These are phyloP conservation scores for Pythium dissimile DNA, from an alignment of 352 stramenopile species.

Conservation along the genomic window DNA sequence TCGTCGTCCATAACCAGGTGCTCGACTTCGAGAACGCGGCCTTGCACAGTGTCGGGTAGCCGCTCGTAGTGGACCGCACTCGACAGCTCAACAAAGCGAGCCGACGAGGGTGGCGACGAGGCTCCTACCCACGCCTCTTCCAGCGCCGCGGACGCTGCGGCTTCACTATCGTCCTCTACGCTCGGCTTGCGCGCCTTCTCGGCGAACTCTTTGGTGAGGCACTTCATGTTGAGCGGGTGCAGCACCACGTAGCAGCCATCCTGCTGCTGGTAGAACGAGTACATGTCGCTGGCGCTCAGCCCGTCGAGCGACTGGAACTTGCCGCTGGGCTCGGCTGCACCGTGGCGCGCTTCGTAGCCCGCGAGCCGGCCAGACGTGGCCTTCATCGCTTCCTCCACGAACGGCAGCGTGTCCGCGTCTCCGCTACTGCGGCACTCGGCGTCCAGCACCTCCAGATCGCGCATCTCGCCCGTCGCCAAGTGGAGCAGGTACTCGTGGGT, in stretches of 20 bases:
- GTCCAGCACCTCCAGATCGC: slow-evolving; percentile 64
- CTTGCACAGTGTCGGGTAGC: slow-evolving; percentile 49
- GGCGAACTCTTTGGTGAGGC: slow-evolving; percentile 73
- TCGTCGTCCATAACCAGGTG: slow-evolving; percentile 87
- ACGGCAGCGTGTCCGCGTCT: slow-evolving; percentile 70
- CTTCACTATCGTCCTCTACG: slow-evolving; percentile 11
- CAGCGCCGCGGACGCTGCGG: slow-evolving; percentile 10
- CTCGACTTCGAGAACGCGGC: slow-evolving; percentile 79
- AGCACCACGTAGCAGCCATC: slow-evolving; percentile 88
- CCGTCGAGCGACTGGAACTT: slow-evolving; percentile 16
- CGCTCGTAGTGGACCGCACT: slow-evolving; percentile 42
- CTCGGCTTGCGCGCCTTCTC: slow-evolving; percentile 26
- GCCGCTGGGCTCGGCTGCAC: slow-evolving; percentile 10
- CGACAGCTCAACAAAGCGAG: slow-evolving; percentile 7
- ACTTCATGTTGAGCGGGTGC: slow-evolving; percentile 89
- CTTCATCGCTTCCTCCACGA: slow-evolving; percentile 77
- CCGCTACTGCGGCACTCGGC: slow-evolving; percentile 67
- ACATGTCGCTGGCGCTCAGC: slow-evolving; percentile 32
- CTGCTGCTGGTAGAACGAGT: slow-evolving; percentile 85
- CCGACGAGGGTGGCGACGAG: slow-evolving; percentile 8
- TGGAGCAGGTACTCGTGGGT: slow-evolving; percentile 61
- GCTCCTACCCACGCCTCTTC: slow-evolving; percentile 12
- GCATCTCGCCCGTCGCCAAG: slow-evolving; percentile 60
- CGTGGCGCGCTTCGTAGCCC: slow-evolving; percentile 6
- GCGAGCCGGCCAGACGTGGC: slow-evolving; percentile 61